phyloP scores from a whole-genome alignment of 139 green algal species.

The Closterium sp. region DNA sequence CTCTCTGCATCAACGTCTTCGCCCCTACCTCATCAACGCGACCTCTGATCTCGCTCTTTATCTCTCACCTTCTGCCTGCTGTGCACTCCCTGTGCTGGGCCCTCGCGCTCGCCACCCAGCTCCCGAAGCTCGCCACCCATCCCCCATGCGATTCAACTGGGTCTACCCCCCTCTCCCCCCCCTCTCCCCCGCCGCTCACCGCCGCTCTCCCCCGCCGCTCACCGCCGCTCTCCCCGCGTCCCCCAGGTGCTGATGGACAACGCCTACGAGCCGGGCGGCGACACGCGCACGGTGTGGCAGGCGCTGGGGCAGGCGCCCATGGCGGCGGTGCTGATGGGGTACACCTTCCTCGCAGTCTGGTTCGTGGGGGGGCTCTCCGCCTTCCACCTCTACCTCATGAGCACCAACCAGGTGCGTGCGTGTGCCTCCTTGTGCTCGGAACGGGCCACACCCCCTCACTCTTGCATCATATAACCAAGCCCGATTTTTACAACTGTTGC shows the following conservation, averaged over 20 bases:
- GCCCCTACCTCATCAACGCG: too few relatives aligned
- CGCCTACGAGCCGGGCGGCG: neutral
- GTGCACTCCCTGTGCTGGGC: too few relatives aligned
- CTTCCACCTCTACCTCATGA: slow-evolving; percentile 89
- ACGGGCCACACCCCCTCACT: too few relatives aligned
- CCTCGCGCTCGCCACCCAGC: too few relatives aligned
- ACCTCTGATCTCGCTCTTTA: too few relatives aligned
- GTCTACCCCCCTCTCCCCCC: neutral
- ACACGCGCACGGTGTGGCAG: slow-evolving; percentile 15
- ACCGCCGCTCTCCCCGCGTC: neutral
- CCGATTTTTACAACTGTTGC: too few relatives aligned
- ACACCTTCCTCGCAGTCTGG: slow-evolving; percentile 61
- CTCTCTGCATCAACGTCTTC: too few relatives aligned
- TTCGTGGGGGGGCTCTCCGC: slow-evolving; percentile 89
- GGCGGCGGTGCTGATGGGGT: slow-evolving; percentile 60
- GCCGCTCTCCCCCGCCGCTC: neutral
- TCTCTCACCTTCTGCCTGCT: too few relatives aligned
- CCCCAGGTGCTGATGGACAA: slow-evolving; percentile 1
- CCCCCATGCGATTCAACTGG: neutral
- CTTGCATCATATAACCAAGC: too few relatives aligned
- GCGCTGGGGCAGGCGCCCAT: slow-evolving; percentile 58
- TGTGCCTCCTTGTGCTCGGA: neutral
- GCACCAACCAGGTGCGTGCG: slow-evolving; percentile 57
- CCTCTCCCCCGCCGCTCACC: neutral
- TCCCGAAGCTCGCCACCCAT: neutral